Base-by-base conservation (phyloP, 108 stramenopile species). In the Licmophora abbreviata region DNA sequence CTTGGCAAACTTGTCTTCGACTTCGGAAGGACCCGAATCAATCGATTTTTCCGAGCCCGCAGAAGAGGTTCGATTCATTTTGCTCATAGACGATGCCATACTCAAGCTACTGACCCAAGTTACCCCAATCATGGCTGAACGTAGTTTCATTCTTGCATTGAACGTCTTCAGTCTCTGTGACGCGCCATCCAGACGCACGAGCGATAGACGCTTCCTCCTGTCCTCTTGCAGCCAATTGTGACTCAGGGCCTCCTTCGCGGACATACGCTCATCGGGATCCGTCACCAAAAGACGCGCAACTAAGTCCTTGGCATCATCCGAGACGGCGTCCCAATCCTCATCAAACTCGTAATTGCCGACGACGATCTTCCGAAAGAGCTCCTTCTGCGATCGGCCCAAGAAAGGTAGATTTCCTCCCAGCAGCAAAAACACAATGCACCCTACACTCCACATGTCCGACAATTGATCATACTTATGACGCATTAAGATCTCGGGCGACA, bases 361-460 rank as follows among this genome's bases (percentile, higher is more conserved):
- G 18, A 81, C 75, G 44, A 86, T 85, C 23, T 70, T 76, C 44
- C 68, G 77, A 63, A 83, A 85, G 11, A 88, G 58, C 51, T 85
- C 80, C 51, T 67, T 76, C 52, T 91, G 83, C 32, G 65, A 67
- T 42, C 79, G 58, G 34, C 79, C 88, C 64, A 67, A 76, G 64
- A 91, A 91, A 10, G 88, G 88, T n/a, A 81, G 44, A 63, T 81
- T 74, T 30, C 88, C 98, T 34, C 92, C 92, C 12, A 99, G 62
- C 17, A 99, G 67, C 11, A 95, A 76, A 63, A 85, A 99, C 8
- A 85, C 58, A 55, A 97, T 95, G 44, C 96, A 93, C 33, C 98
- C 97, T 7, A 88, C 66, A 36, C 83, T 83, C 98, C 98, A 99
- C 89, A 96, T 89, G 68, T 99, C 98, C 26, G 88, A 88, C 37